Percentiles rank a stretch among this genome's conserved stretches.
phyloP scores from a whole-genome alignment of 2,329 filamentous ascomycete species.

The Colletotrichum noveboracense region DNA sequence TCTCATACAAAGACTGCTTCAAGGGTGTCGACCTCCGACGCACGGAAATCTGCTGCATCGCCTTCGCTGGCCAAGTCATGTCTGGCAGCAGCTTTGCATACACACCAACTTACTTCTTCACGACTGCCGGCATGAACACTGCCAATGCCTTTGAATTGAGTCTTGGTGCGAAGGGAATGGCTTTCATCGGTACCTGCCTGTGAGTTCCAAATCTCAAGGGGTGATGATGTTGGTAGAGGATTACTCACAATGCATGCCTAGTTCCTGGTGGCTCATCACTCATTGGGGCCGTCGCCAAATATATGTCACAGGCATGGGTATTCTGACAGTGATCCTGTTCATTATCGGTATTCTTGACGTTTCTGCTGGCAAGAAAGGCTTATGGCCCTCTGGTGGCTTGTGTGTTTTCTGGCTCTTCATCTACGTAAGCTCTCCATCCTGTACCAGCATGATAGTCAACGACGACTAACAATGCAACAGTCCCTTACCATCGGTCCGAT shows the following conservation, averaged over 20 bases:
- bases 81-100: conserved; percentile 45
- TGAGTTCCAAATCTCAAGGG: neutral
- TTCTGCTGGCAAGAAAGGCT: conserved; percentile 40
- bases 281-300: conserved; percentile 46
- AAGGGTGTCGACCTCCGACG: conserved; percentile 47
- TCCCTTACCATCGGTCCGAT: conserved; percentile 48
- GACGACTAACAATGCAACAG: neutral
- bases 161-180: conserved; percentile 44
- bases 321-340: conserved; percentile 43
- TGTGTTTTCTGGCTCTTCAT: conserved; percentile 48
- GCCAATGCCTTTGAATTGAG: conserved; percentile 44
- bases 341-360: conserved; percentile 44
- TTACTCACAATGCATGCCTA: conserved; percentile 33
- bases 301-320: conserved; percentile 43
- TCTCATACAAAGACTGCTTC: conserved; percentile 53
- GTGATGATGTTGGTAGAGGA: neutral
- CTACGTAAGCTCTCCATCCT: conserved; percentile 27
- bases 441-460: rapidly evolving
- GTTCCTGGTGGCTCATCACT: conserved; percentile 49
- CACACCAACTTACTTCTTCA: conserved; percentile 50
- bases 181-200: conserved; percentile 41
- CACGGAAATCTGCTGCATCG: conserved; percentile 47
- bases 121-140: conserved; percentile 45
- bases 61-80: conserved; percentile 46
- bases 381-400: conserved; percentile 46